Base-by-base conservation (phyloP, 2,329 filamentous ascomycete species). In the Coniella lustricola region DNA sequence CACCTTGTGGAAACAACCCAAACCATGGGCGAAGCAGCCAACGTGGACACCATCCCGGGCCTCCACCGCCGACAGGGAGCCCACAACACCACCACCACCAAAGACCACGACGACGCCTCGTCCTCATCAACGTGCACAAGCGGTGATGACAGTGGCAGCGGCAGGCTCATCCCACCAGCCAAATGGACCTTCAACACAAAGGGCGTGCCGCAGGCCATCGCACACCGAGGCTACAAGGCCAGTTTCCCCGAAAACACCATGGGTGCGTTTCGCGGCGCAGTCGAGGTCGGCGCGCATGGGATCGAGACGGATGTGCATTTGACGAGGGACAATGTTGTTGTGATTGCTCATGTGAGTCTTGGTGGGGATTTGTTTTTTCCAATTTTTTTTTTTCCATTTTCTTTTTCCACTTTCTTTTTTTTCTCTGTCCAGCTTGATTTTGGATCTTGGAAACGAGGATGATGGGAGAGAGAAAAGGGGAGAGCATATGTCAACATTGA, bases 231-330 rank as follows among this genome's bases (percentile, higher is more conserved):
- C 38, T 89, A 84, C 73, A 91, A 87, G 62, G 81, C 82, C 1
- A 74, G 75, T 44, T 87, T 76, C 56, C 89, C 91, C 0, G 91
- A 97, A 66, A 97, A 97, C 67, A 85, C 87, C 2, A 81, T 96
- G 75, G 76, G 73, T 14, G 85, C 87, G 7, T 94, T 95, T 67
- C 71, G 71, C 49, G 84, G 76, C 22, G 90, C 90, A 1, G 76
- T 91, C 2, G 71, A 80, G 29, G 82, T 81, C 16, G 88, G 88
- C 17, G 81, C 87, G 0, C 80, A 94, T 59, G 91, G 85, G 0
- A 71, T 97, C 22, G 91, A 97, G 69, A 94, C 89, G 16, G 91
- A 97, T 60, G 67, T 96, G 8, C 90, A 94, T 63, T 67, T 96
- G 31, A 84, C 87, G 13, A 81, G 76, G 53, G 91, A 97, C 60